These are phyloP conservation scores for Rhizopus sp. DNA, from an alignment of 371 early-diverging fungal species.

Conservation along the genomic window DNA sequence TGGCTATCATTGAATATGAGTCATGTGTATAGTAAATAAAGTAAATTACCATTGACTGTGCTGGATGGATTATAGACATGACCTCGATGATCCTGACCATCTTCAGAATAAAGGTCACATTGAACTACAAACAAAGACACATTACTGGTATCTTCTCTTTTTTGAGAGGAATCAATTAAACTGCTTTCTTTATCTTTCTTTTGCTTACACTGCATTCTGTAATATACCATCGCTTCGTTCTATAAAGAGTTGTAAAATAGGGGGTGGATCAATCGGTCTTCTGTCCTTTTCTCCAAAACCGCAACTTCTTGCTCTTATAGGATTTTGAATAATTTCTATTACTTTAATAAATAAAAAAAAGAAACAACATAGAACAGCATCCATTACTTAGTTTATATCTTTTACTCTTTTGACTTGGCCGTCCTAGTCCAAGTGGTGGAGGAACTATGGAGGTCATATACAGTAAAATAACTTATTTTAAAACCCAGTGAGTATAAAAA, in stretches of 20 bases:
- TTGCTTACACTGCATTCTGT: constrained; percentile 27
- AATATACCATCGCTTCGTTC: constrained; percentile 28
- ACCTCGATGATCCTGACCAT: constrained; percentile 23
- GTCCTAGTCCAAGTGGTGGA: constrained; percentile 32
- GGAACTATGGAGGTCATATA: constrained; percentile 15
- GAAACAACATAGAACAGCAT: not conserved
- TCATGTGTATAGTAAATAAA: not conserved
- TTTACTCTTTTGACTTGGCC: constrained; percentile 30
- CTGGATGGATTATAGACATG: constrained; percentile 37
- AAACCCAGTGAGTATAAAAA: not conserved
- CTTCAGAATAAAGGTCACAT: constrained; percentile 33
- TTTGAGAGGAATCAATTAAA: not conserved
- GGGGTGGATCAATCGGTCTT: constrained; percentile 38
- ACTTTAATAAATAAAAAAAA: not conserved
- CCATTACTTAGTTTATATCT: constrained; percentile 29
- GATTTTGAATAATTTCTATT: constrained; percentile 53
- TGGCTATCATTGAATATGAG: not conserved
- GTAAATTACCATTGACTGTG: constrained; percentile 5
- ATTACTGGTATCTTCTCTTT: constrained; percentile 20
- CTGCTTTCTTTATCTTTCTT: not conserved
- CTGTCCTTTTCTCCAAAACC: constrained; percentile 40
- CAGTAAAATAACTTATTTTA: not conserved
- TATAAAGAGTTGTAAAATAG: constrained; percentile 40
- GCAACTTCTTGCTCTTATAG: constrained; percentile 67
- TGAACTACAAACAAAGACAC: constrained; percentile 27